Conservation (phyloP, 2,329 filamentous ascomycete species). For the Cryphonectria carpinicola region DNA sequence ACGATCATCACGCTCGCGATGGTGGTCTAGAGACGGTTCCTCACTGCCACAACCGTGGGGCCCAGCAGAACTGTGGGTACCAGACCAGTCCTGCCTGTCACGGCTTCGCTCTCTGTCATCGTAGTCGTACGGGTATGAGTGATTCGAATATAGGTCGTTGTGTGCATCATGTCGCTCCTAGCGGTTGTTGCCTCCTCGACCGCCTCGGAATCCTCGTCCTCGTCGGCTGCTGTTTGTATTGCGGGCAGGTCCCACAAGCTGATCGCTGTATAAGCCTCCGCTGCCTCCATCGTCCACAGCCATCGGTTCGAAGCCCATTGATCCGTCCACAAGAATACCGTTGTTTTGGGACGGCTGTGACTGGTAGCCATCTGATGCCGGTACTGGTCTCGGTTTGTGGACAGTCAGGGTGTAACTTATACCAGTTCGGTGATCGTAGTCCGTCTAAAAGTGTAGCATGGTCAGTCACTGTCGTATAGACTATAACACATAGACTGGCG, state of each 20-base stretch:
- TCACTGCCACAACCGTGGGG: neutral
- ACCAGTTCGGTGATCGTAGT: conserved; percentile 34
- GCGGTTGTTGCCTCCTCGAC: conserved; percentile 27
- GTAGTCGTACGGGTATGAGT: neutral
- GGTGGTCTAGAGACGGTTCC: neutral
- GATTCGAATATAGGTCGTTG: neutral
- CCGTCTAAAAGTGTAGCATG: conserved; percentile 12
- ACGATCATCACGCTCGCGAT: neutral
- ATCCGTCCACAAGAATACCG: conserved; percentile 56
- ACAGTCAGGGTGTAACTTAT: conserved; percentile 14
- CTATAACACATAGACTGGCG: neutral
- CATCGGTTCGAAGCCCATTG: conserved; percentile 55
- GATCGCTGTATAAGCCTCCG: conserved; percentile 58
- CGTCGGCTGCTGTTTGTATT: conserved; percentile 19
- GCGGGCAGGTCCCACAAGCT: conserved; percentile 38
- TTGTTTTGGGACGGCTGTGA: conserved; percentile 36
- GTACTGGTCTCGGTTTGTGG: conserved; percentile 31
- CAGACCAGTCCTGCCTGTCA: neutral
- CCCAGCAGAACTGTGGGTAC: neutral
- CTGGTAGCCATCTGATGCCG: conserved; percentile 40
- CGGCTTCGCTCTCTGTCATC: conserved; percentile 2
- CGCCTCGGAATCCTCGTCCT: conserved; percentile 27
- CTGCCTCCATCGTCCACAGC: conserved; percentile 39
- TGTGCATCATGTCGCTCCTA: conserved; percentile 23
- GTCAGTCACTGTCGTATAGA: conserved; percentile 5